Evolutionary conservation across 2,329 filamentous ascomycete genomes (phyloP).

Genomic region (Neocatenulostroma microsporum): DNA sequence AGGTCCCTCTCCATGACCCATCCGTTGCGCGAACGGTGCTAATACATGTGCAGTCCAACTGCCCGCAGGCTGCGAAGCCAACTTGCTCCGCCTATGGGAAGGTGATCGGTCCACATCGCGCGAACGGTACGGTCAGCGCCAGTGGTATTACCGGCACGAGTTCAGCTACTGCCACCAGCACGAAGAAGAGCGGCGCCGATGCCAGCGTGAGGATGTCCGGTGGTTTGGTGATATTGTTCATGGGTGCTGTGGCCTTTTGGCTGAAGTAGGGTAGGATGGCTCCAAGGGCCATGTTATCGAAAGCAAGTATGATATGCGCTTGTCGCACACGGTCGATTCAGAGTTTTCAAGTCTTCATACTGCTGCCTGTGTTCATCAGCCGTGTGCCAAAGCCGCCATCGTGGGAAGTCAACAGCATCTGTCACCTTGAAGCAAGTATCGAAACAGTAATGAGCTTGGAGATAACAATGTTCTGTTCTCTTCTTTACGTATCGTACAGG

Average conservation of each 20-base stretch:
- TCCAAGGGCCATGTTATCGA: no score
- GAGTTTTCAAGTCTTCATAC: no score
- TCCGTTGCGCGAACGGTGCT: not conserved
- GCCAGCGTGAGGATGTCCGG: not conserved
- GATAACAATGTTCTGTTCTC: no score
- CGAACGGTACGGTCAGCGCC: conserved; percentile 1
- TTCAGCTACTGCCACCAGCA: not conserved
- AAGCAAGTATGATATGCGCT: no score
- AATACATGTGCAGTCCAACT: conserved; percentile 25
- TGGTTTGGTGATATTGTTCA: not conserved
- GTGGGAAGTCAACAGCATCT: no score
- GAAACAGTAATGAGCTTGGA: no score
- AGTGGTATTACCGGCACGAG: not conserved
- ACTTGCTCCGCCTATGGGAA: conserved; percentile 40
- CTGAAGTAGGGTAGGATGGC: no score
- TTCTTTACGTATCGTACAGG: no score
- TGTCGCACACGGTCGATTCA: no score
- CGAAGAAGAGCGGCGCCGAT: conserved; percentile 1
- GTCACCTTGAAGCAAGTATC: no score
- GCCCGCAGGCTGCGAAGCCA: conserved; percentile 40
- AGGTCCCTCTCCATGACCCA: conserved; percentile 1
- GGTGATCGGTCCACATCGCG: conserved; percentile 7
- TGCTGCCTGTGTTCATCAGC: no score
- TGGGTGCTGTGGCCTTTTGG: not conserved
- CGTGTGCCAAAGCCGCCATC: no score